These are phyloP conservation scores for Wickerhamiella kazuoi DNA, from an alignment of 805 yeast species.

Conservation along the genomic window DNA sequence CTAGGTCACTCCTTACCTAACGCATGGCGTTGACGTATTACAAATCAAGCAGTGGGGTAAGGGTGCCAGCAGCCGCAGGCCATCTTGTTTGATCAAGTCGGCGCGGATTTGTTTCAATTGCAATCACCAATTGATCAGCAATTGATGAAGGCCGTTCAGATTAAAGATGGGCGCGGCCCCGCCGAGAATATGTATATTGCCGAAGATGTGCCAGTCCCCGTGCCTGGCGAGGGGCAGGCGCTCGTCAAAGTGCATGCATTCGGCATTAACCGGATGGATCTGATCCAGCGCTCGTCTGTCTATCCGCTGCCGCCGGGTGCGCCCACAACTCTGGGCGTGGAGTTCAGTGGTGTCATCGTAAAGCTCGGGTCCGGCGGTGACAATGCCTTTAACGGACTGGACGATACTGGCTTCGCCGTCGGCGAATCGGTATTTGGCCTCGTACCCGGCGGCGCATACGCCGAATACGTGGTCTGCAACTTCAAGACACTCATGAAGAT, in stretches of 20 bases:
- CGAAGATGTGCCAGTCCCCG: slow-evolving; percentile 12
- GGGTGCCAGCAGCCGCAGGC: too few species aligned
- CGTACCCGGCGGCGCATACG: slow-evolving; percentile 24
- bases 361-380: slow-evolving; percentile 4
- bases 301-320: slow-evolving; percentile 21
- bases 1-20: too few species aligned
- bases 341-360: slow-evolving; percentile 21
- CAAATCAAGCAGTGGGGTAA: too few species aligned
- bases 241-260: slow-evolving; percentile 20
- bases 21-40: too few species aligned
- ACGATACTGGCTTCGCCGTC: slow-evolving; percentile 10
- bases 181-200: slow-evolving; percentile 16
- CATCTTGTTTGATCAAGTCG: too few species aligned
- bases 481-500: slow-evolving; percentile 12
- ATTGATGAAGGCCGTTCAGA: slow-evolving; percentile 17
- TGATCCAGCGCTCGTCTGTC: slow-evolving; percentile 17
- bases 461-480: slow-evolving; percentile 20
- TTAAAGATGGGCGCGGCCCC: slow-evolving; percentile 16
- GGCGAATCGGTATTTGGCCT: slow-evolving; percentile 25
- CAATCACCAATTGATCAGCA: not conserved
- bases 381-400: slow-evolving; percentile 3
- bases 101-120: too few species aligned
- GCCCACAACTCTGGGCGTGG: slow-evolving; percentile 21
- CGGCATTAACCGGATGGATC: slow-evolving; percentile 23
- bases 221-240: slow-evolving; percentile 11